Conservation (phyloP, 148 eudicot genomes). For the Spergularia bocconei region DNA sequence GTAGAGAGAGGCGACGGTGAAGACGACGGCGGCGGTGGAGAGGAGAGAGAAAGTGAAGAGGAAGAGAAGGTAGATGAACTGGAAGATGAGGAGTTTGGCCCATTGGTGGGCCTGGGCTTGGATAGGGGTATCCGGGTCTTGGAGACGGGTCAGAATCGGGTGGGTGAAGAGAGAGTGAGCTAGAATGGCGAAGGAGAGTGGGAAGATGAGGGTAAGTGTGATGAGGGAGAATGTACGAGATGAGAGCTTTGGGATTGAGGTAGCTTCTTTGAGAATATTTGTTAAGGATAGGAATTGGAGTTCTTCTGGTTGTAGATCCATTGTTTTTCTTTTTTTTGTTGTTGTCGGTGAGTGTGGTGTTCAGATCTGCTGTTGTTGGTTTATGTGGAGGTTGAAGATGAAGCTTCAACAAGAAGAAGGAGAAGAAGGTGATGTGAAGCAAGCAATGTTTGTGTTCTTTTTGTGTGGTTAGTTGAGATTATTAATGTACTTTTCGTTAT, state of each 20-base stretch:
- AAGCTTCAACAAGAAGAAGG: no score
- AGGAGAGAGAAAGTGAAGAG: constrained; percentile 88
- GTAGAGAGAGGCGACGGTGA: constrained; percentile 90
- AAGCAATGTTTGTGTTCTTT: no score
- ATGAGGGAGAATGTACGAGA: constrained; percentile 77
- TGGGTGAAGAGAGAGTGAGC: constrained; percentile 93
- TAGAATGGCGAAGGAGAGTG: constrained; percentile 87
- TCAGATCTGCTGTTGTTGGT: neutral
- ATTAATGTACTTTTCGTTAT: no score
- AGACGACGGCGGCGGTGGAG: constrained; percentile 89
- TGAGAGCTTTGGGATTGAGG: constrained; percentile 66
- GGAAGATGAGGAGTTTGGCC: constrained; percentile 65
- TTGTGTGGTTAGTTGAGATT: no score
- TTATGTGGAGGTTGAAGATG: neutral
- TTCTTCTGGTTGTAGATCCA: constrained; percentile 87
- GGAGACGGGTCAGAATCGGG: constrained; percentile 62
- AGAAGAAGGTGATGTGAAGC: no score
- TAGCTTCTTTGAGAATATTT: constrained; percentile 63
- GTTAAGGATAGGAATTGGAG: constrained; percentile 61
- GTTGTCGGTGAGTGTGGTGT: constrained; percentile 5
- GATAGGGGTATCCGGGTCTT: constrained; percentile 36
- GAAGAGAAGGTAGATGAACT: constrained; percentile 72
- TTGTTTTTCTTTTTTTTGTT: constrained; percentile 2
- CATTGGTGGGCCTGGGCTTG: constrained; percentile 44
- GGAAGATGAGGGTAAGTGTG: constrained; percentile 82